phyloP scores from a whole-genome alignment of 495 filamentous ascomycete species.

The Penicillium bialowiezense region DNA sequence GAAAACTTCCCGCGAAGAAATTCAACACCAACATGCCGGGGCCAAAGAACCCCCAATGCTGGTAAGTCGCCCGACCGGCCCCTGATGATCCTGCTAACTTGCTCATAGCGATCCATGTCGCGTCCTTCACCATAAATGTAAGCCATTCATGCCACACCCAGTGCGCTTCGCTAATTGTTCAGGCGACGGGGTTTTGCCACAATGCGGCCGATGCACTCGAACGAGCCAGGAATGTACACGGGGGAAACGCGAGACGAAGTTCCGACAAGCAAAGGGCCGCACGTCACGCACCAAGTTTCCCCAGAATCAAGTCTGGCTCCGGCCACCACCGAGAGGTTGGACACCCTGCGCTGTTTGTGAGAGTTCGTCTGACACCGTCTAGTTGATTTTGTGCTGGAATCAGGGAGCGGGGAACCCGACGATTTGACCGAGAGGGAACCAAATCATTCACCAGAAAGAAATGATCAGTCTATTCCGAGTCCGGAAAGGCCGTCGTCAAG shows the following conservation, averaged over 20 bases:
- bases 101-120: conserved; percentile 22
- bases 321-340: conserved; percentile 25
- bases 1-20: conserved; percentile 1
- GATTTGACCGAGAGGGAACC: not conserved
- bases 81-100: not conserved
- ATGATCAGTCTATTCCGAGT: not conserved
- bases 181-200: conserved; percentile 22
- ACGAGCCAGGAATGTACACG: conserved; percentile 18
- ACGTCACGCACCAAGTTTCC: conserved; percentile 18
- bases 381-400: conserved; percentile 27
- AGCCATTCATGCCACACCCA: not conserved
- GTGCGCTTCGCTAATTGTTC: not conserved
- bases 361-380: not conserved
- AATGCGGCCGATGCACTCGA: conserved; percentile 21
- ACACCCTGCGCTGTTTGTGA: not conserved
- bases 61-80: conserved; percentile 1
- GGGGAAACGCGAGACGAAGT: conserved; percentile 10
- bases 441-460: not conserved
- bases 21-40: not conserved
- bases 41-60: conserved; percentile 9
- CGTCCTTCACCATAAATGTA: conserved; percentile 24
- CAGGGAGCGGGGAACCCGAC: conserved; percentile 17
- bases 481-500: not conserved
- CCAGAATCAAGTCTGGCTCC: conserved; percentile 25
- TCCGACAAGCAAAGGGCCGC: conserved; percentile 16